phyloP scores from a whole-genome alignment of 306 rosid genomes.

The Lagenaria siceraria region DNA sequence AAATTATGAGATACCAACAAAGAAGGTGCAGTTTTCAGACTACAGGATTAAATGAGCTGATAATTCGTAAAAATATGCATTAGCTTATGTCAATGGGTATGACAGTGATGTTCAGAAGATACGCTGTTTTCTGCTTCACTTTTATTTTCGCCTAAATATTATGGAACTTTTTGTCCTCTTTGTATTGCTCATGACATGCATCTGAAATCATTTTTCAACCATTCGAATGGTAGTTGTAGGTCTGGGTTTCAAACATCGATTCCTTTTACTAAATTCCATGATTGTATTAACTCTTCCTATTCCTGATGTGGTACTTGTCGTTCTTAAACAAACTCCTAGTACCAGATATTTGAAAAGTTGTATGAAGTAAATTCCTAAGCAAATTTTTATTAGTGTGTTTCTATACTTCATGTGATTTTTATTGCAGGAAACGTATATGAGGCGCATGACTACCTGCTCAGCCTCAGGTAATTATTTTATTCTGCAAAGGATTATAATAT shows the following conservation, averaged over 20 bases:
- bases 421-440: conserved; percentile 63
- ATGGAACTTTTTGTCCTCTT: neutral
- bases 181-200: neutral
- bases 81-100: neutral
- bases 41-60: neutral
- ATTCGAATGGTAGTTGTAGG: neutral
- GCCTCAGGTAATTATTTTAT: conserved; percentile 58
- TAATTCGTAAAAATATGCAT: neutral
- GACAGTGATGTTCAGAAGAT: neutral
- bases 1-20: conserved; percentile 65
- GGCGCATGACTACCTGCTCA: conserved; percentile 71
- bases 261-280: neutral
- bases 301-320: neutral
- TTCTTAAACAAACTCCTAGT: neutral
- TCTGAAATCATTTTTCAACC: neutral
- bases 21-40: conserved; percentile 40
- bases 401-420: neutral
- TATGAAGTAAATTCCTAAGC: neutral
- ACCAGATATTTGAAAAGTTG: neutral
- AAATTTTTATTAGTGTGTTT: neutral
- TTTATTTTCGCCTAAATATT: neutral
- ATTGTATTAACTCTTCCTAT: neutral
- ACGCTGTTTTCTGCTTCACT: neutral
- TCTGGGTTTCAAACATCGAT: neutral
- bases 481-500: conserved; percentile 12